phyloP scores from a whole-genome alignment of 2,329 filamentous ascomycete species.

The Thielaviopsis euricoi region DNA sequence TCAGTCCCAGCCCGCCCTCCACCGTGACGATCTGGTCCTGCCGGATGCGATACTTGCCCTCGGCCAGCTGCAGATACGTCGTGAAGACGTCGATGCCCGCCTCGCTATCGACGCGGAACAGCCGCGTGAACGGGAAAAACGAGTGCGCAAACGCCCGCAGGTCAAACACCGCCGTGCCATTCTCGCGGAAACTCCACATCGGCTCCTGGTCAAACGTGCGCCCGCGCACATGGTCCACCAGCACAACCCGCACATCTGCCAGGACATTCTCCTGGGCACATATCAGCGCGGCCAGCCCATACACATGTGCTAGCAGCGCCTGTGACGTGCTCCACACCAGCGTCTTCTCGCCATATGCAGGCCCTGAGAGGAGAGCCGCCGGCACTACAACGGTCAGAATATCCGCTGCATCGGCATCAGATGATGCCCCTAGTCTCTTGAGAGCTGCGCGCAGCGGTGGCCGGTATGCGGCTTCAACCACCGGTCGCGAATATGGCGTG shows the following conservation, averaged over 20 bases:
- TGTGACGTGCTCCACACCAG: conserved; percentile 54
- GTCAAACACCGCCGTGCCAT: conserved; percentile 31
- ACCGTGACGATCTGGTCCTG: conserved; percentile 35
- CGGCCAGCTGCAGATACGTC: conserved; percentile 30
- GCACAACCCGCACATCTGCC: conserved; percentile 52
- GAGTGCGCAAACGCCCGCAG: conserved; percentile 34
- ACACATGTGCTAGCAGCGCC: conserved; percentile 57
- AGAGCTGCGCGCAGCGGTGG: conserved; percentile 39
- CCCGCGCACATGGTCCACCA: conserved; percentile 44
- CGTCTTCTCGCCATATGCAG: conserved; percentile 29
- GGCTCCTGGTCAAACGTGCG: conserved; percentile 19
- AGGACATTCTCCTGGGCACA: conserved; percentile 45
- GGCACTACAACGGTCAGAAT: conserved; percentile 40
- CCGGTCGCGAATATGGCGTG: conserved; percentile 30
- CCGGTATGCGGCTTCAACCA: conserved; percentile 43
- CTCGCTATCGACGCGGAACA: conserved; percentile 53
- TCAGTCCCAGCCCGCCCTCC: conserved; percentile 28
- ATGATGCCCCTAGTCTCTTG: conserved; percentile 21
- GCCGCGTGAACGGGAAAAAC: conserved; percentile 42
- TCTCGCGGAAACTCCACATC: conserved; percentile 23
- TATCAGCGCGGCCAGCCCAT: conserved; percentile 60
- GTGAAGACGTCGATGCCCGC: conserved; percentile 41
- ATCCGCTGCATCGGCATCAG: conserved; percentile 15
- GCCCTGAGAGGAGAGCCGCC: conserved; percentile 40
- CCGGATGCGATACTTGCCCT: conserved; percentile 29